Evolutionary conservation across 2,329 filamentous ascomycete species (phyloP).

Genomic region (Sporothrix protearum): DNA sequence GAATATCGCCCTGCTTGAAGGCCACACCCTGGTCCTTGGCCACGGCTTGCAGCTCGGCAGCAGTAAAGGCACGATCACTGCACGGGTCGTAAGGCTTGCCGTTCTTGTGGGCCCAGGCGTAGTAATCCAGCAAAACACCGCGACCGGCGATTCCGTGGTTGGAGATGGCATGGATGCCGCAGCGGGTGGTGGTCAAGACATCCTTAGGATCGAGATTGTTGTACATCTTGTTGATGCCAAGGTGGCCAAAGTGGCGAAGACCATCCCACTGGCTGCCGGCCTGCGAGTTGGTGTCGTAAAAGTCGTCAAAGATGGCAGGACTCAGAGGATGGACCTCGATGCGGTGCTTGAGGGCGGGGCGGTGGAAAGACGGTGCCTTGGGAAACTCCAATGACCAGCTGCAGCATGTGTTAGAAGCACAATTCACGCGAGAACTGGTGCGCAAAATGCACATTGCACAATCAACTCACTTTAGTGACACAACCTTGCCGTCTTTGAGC

Average conservation of each 20-base stretch:
- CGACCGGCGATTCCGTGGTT: slow-evolving; percentile 52
- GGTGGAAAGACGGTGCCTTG: not conserved
- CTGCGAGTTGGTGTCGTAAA: slow-evolving; percentile 46
- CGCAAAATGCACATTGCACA: not conserved
- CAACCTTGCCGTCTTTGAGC: slow-evolving; percentile 12
- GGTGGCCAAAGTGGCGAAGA: slow-evolving; percentile 39
- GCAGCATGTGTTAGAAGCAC: not conserved
- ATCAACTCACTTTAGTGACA: slow-evolving; percentile 10
- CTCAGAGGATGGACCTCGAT: slow-evolving; percentile 11
- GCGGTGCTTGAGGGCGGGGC: not conserved
- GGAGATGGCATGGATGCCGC: slow-evolving; percentile 19
- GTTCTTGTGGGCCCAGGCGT: slow-evolving; percentile 47
- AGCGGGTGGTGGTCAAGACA: not conserved
- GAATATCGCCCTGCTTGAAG: slow-evolving; percentile 61
- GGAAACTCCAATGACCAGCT: slow-evolving; percentile 14
- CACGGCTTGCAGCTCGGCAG: slow-evolving; percentile 54
- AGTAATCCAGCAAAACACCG: slow-evolving; percentile 55
- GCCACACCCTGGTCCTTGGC: slow-evolving; percentile 60
- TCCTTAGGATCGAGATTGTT: slow-evolving; percentile 17
- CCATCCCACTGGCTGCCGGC: slow-evolving; percentile 44
- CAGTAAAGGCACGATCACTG: slow-evolving; percentile 50
- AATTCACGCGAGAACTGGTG: too few species aligned
- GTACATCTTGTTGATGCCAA: slow-evolving; percentile 3
- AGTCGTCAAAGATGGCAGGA: slow-evolving; percentile 33
- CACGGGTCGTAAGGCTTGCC: slow-evolving; percentile 51